Percentiles rank a stretch among this genome's conserved stretches.
phyloP scores from a whole-genome alignment of 2,329 filamentous ascomycete genomes.

The Penicillium sp. region DNA sequence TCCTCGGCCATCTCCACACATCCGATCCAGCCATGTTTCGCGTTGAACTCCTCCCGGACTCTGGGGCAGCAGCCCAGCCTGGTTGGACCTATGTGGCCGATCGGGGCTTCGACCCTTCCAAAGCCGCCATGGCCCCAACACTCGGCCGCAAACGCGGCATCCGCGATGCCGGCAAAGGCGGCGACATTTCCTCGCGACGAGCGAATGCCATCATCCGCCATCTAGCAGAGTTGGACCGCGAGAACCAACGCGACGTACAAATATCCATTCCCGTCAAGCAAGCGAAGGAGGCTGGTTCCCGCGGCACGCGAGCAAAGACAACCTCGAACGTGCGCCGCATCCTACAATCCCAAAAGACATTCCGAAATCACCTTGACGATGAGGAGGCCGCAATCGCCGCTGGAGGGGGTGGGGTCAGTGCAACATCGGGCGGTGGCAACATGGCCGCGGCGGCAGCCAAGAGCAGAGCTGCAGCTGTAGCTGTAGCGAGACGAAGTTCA shows the following conservation, averaged over 20 bases:
- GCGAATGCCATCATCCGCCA: constrained; percentile 78
- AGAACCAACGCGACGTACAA: constrained; percentile 70
- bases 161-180: constrained; percentile 54
- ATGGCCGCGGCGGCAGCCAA: constrained; percentile 11
- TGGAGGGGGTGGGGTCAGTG: constrained; percentile 7
- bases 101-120: constrained; percentile 58
- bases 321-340: constrained; percentile 49
- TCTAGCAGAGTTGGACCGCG: constrained; percentile 76
- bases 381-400: constrained; percentile 44
- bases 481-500: constrained; percentile 25
- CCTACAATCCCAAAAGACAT: constrained; percentile 49
- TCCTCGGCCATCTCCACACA: background rate
- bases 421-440: constrained; percentile 1
- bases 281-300: constrained; percentile 36
- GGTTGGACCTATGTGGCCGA: constrained; percentile 94
- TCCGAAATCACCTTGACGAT: constrained; percentile 51
- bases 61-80: constrained; percentile 67
- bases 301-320: constrained; percentile 41
- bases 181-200: constrained; percentile 75
- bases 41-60: constrained; percentile 77
- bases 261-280: constrained; percentile 65
- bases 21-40: constrained; percentile 51
- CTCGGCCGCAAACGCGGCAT: constrained; percentile 67
- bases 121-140: constrained; percentile 52
- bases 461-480: constrained; percentile 10